Conservation (phyloP, 257 asterid genomes). For the Plantago major region DNA sequence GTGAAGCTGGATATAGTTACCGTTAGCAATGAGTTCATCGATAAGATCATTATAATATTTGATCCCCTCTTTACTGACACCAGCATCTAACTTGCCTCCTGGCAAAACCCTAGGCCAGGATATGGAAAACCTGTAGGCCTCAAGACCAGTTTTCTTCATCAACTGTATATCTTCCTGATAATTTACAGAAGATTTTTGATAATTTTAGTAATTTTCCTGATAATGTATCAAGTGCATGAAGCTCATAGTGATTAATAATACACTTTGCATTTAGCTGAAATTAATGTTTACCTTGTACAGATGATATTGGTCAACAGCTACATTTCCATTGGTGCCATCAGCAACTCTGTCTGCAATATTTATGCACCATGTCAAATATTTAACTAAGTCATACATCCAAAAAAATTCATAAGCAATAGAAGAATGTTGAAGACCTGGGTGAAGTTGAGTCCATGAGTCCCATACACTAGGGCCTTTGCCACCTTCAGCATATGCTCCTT, state of each 20-base stretch:
- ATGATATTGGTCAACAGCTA: constrained; percentile 1
- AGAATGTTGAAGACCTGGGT: not conserved
- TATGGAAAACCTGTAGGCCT: constrained; percentile 29
- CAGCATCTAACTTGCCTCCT: constrained; percentile 21
- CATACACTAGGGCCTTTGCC: constrained; percentile 2
- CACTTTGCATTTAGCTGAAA: not conserved
- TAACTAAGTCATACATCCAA: not conserved
- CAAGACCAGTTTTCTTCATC: constrained; percentile 1
- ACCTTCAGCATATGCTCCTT: not conserved
- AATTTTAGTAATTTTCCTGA: no score
- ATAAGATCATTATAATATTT: constrained; percentile 25
- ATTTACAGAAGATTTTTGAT: no score
- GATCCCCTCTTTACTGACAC: constrained; percentile 16
- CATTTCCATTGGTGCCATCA: constrained; percentile 9
- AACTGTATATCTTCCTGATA: constrained; percentile 16
- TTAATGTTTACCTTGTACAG: constrained; percentile 1
- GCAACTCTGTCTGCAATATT: not conserved
- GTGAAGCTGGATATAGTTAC: not conserved
- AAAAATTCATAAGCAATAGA: not conserved
- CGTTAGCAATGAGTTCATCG: constrained; percentile 19
- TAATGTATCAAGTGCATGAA: no score
- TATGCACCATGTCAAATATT: no score
- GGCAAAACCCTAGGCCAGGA: constrained; percentile 30
- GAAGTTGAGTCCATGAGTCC: not conserved
- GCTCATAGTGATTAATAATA: no score